These are phyloP conservation scores for Helminthosporium solani DNA, from an alignment of 2,329 filamentous ascomycete species.

Conservation along the genomic window DNA sequence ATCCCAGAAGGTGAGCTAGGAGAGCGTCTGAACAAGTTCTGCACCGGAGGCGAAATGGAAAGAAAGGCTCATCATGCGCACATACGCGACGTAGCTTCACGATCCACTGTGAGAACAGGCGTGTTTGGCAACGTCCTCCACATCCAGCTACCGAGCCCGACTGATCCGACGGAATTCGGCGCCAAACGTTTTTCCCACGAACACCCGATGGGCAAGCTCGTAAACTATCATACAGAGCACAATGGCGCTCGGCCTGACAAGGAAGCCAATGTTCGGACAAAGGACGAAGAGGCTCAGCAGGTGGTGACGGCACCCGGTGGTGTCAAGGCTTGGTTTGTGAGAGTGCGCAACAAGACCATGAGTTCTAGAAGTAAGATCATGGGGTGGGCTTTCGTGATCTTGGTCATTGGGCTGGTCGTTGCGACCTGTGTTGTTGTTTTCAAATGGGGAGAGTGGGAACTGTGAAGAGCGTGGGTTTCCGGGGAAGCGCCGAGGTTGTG, in stretches of 20 bases:
- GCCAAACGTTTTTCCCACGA: slow-evolving; percentile 7
- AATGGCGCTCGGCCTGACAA: neutral
- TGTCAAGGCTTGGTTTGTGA: too few species aligned
- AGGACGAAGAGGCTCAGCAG: neutral
- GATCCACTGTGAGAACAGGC: neutral
- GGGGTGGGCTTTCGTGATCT: too few species aligned
- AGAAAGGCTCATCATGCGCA: neutral
- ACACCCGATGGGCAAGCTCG: slow-evolving; percentile 1
- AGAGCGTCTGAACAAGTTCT: neutral
- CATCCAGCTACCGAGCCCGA: neutral
- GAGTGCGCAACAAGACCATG: too few species aligned
- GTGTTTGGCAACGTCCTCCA: neutral
- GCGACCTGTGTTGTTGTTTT: too few species aligned
- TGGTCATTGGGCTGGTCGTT: too few species aligned
- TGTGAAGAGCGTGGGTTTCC: too few species aligned
- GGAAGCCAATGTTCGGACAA: too few species aligned
- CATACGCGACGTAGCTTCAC: neutral
- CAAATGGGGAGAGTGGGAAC: too few species aligned
- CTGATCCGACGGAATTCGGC: neutral
- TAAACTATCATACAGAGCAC: neutral
- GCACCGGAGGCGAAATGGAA: neutral
- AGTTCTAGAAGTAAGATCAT: too few species aligned
- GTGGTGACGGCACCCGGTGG: too few species aligned
- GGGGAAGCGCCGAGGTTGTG: too few species aligned
- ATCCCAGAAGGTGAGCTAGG: neutral